Conservation (phyloP, 176 grass and related monocot genomes). For the Phoenix dactylifera region DNA sequence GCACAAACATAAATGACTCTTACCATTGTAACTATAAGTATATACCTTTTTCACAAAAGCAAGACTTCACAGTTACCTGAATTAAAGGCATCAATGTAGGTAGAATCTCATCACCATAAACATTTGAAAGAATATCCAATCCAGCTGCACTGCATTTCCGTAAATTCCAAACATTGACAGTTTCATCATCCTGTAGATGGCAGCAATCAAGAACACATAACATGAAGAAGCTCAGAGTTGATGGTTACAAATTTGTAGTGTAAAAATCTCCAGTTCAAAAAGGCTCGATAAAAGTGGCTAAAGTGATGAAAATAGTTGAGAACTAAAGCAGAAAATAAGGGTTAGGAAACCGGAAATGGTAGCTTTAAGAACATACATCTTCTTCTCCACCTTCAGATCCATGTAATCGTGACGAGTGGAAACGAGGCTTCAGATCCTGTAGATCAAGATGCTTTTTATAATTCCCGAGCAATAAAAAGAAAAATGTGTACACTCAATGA, state of each 20-base stretch:
- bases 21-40: no score
- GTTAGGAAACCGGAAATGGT: neutral
- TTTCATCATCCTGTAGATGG: constrained; percentile 72
- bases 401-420: constrained; percentile 93
- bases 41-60: no score
- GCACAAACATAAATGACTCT: no score
- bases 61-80: constrained; percentile 37
- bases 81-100: constrained; percentile 95
- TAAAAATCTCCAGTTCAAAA: no score
- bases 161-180: constrained; percentile 93
- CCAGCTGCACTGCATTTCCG: constrained; percentile 94
- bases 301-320: neutral
- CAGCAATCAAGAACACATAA: neutral
- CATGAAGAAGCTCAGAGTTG: no score
- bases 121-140: constrained; percentile 88
- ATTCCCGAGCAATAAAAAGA: constrained; percentile 9
- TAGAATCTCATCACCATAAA: constrained; percentile 87
- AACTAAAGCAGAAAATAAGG: constrained; percentile 6
- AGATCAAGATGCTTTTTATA: constrained; percentile 20
- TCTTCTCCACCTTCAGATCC: constrained; percentile 87
- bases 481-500: neutral
- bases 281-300: no score
- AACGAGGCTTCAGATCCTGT: constrained; percentile 97
- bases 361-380: constrained; percentile 38
- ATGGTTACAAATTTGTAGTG: no score